Percentiles rank a stretch among this genome's conserved stretches.
These are phyloP conservation scores for Spencermartinsiella europaea DNA, from an alignment of 805 yeast genomes.

Conservation along the genomic window DNA sequence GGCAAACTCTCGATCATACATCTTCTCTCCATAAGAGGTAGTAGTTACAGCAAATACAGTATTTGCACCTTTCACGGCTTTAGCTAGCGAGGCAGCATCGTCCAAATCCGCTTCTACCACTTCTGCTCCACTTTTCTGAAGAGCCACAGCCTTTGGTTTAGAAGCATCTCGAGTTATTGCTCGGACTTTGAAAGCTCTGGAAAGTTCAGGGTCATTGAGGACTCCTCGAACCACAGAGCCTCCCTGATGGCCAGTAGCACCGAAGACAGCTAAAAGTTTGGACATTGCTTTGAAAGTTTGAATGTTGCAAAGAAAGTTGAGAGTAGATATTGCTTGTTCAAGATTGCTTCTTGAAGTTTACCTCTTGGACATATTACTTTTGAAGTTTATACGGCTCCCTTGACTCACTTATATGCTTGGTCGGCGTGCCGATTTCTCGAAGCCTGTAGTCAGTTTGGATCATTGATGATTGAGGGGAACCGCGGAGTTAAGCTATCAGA, in stretches of 20 bases:
- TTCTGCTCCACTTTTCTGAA: conserved; percentile 15
- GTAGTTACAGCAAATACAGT: conserved; percentile 3
- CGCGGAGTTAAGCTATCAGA: no score
- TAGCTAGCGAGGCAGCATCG: neutral
- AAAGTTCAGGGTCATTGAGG: conserved; percentile 3
- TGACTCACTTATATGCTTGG: no score
- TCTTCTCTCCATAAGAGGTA: no score
- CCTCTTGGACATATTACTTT: no score
- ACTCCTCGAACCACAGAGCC: conserved; percentile 3
- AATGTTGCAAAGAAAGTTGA: no score
- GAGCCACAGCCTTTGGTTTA: conserved; percentile 4
- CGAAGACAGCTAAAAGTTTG: conserved; percentile 3
- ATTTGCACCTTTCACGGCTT: conserved; percentile 4
- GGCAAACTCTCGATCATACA: neutral
- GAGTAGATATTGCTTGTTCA: no score
- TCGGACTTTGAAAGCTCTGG: neutral
- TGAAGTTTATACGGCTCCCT: no score
- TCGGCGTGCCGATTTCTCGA: no score
- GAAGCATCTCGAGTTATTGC: conserved; percentile 10
- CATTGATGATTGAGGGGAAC: no score
- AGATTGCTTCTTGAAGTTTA: no score
- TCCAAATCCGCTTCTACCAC: conserved; percentile 15
- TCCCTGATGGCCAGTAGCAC: conserved; percentile 10
- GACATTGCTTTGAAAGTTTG: no score
- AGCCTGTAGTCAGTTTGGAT: no score